Conservation (phyloP, 768 basidiomycete genomes). For the Coprinopsis cinerea region DNA sequence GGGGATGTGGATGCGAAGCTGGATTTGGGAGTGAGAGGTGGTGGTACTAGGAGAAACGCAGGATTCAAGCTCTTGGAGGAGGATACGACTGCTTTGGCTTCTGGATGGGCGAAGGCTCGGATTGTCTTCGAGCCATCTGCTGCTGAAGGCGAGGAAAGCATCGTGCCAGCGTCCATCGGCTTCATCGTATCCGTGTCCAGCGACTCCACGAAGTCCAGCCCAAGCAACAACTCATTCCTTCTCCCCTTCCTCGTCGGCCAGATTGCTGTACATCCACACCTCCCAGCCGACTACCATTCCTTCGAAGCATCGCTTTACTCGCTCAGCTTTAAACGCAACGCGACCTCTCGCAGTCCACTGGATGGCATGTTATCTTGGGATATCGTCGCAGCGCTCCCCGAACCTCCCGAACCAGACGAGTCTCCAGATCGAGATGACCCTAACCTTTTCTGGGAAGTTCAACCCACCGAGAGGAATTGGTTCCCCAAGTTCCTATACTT, state of each 20-base stretch:
- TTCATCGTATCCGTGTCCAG: constrained; percentile 46
- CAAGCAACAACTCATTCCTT: constrained; percentile 33
- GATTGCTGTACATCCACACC: constrained; percentile 48
- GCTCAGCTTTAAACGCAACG: constrained; percentile 37
- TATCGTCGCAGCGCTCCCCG: constrained; percentile 38
- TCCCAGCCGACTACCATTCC: constrained; percentile 24
- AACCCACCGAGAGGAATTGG: constrained; percentile 35
- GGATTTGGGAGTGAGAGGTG: constrained; percentile 17
- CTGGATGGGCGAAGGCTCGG: constrained; percentile 49
- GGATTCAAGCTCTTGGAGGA: constrained; percentile 20
- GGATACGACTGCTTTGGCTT: constrained; percentile 27
- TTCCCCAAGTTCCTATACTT: constrained; percentile 57
- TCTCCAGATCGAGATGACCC: constrained; percentile 48
- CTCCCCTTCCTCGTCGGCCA: constrained; percentile 55
- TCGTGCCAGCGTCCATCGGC: constrained; percentile 37
- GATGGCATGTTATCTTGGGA: constrained; percentile 56
- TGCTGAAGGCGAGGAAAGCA: constrained; percentile 6
- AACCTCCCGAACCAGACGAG: constrained; percentile 22
- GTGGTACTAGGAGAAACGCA: constrained; percentile 10
- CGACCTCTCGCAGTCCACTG: not conserved
- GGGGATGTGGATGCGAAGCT: constrained; percentile 22
- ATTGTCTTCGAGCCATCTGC: constrained; percentile 34
- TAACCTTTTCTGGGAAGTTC: constrained; percentile 49
- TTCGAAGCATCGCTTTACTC: constrained; percentile 41
- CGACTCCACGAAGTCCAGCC: too few species aligned